Evolutionary conservation across 176 grass and related monocot genomes (phyloP).

Genomic region (Secale cereale): DNA sequence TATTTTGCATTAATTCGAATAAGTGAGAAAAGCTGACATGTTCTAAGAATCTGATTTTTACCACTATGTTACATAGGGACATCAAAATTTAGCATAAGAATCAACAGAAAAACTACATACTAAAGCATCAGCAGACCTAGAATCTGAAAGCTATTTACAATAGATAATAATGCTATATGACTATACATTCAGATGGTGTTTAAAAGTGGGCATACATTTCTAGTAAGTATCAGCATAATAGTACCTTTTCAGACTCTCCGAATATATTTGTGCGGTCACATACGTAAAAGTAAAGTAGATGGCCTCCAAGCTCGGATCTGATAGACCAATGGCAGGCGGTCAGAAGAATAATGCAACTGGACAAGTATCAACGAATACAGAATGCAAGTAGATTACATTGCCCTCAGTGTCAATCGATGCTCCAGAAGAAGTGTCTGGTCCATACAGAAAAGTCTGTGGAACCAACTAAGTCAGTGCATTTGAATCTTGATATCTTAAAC

Average conservation of each 20-base stretch:
- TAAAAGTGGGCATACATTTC: not conserved
- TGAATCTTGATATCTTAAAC: constrained; percentile 9
- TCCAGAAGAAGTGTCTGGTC: constrained; percentile 74
- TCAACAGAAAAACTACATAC: not conserved
- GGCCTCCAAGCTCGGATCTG: constrained; percentile 92
- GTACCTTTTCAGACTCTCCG: constrained; percentile 90
- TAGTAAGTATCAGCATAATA: constrained; percentile 17
- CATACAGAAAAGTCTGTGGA: constrained; percentile 80
- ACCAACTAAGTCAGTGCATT: constrained; percentile 25
- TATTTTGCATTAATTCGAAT: constrained; percentile 20
- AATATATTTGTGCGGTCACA: constrained; percentile 88
- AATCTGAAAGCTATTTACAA: constrained; percentile 12
- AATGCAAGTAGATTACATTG: constrained; percentile 63
- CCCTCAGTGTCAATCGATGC: constrained; percentile 66
- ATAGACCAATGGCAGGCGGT: constrained; percentile 30
- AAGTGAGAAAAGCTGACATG: not conserved
- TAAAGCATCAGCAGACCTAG: not conserved
- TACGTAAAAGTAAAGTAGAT: constrained; percentile 88
- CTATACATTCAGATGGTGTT: constrained; percentile 1
- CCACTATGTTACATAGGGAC: not conserved
- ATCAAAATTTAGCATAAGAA: not conserved
- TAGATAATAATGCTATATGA: constrained; percentile 11
- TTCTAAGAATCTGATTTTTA: constrained; percentile 9
- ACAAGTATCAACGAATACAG: not conserved
- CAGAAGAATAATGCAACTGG: constrained; percentile 27